Conservation (phyloP, 495 filamentous ascomycete genomes). For the Terfezia claveryi region DNA sequence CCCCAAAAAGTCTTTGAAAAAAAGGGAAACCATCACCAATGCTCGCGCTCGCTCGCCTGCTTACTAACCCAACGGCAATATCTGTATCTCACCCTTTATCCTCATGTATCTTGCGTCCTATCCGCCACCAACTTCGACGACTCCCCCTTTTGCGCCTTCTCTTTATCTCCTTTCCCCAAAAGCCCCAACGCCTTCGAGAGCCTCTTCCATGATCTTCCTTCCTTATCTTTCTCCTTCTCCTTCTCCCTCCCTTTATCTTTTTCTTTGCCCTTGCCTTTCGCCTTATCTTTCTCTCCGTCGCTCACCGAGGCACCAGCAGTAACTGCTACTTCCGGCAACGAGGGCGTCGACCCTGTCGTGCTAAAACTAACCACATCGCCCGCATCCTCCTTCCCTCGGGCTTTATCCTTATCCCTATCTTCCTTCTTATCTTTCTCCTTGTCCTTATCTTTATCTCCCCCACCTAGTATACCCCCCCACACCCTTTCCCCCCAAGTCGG, state of each 20-base stretch:
- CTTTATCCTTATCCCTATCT: constrained; percentile 25
- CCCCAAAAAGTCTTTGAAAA: neutral
- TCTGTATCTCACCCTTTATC: neutral
- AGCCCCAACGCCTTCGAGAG: too few relatives aligned
- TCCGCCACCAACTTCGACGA: neutral
- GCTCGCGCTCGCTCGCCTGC: neutral
- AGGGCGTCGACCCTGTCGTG: neutral
- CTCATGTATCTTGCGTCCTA: neutral
- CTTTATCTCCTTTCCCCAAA: neutral
- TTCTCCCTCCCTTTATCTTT: constrained; percentile 8
- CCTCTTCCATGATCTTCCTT: constrained; percentile 5
- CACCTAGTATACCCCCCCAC: constrained; percentile 24
- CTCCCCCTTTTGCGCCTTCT: constrained; percentile 5
- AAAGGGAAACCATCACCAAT: neutral
- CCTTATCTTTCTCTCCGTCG: constrained; percentile 5
- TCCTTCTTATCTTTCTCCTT: constrained; percentile 20
- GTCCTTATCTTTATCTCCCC: constrained; percentile 21
- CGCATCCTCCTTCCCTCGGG: neutral
- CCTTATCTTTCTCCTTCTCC: constrained; percentile 3
- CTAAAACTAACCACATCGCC: neutral
- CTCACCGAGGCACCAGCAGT: neutral
- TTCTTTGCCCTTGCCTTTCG: constrained; percentile 6
- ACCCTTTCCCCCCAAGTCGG: constrained; percentile 24
- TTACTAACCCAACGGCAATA: neutral
- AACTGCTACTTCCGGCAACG: neutral